Percentiles rank a stretch among this genome's conserved stretches.
These are phyloP conservation scores for Iberis pinnata DNA, from an alignment of 345 rosid genomes.

Conservation along the genomic window DNA sequence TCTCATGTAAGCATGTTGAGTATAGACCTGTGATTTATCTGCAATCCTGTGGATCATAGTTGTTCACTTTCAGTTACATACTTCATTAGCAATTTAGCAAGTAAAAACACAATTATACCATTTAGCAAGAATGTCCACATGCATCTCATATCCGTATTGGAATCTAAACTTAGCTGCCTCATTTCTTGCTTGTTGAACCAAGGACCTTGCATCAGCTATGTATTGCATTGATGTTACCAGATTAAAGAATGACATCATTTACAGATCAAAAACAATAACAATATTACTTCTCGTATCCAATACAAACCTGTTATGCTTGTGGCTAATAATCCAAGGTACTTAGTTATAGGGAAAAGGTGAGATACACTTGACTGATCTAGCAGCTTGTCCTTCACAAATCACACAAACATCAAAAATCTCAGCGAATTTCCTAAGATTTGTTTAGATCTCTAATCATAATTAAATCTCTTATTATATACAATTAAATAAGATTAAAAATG, in stretches of 20 bases:
- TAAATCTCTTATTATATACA: no score
- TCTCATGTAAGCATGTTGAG: constrained; percentile 99
- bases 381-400: constrained; percentile 85
- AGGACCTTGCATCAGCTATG: constrained; percentile 97
- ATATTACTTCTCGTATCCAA: no score
- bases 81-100: not conserved
- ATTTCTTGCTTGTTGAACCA: constrained; percentile 96
- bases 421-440: not conserved
- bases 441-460: no score
- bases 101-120: constrained; percentile 22
- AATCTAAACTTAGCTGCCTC: constrained; percentile 97
- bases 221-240: not conserved
- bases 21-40: constrained; percentile 92
- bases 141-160: constrained; percentile 97
- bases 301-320: constrained; percentile 82
- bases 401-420: no score
- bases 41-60: constrained; percentile 61
- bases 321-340: constrained; percentile 83
- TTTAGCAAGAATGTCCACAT: constrained; percentile 82
- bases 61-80: no score
- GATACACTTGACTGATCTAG: constrained; percentile 91
- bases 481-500: no score
- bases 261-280: no score
- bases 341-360: constrained; percentile 85
- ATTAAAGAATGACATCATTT: not conserved